phyloP scores from a whole-genome alignment of 352 stramenopile species.

The Phytophthora sp. region DNA sequence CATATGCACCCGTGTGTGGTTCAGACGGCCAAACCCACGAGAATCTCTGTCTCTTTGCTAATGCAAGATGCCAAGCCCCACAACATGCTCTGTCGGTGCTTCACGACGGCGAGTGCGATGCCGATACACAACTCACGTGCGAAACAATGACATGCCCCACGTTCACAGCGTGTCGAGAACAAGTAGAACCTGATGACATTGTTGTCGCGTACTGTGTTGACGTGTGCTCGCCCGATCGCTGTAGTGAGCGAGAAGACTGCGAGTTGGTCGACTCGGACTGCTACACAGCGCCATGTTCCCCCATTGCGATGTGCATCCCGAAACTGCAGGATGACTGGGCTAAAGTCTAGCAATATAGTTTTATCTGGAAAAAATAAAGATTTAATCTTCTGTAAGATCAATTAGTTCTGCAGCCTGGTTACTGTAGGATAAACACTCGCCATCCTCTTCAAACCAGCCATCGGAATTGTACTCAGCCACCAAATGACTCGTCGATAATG shows the following conservation, averaged over 20 bases:
- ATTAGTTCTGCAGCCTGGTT: slow-evolving; percentile 21
- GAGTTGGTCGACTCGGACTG: slow-evolving; percentile 53
- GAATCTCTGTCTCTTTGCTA: slow-evolving; percentile 50
- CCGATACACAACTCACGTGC: slow-evolving; percentile 50
- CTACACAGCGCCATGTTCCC: slow-evolving; percentile 62
- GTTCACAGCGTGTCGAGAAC: slow-evolving; percentile 52
- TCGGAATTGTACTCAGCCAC: slow-evolving; percentile 27
- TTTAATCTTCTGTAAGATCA: slow-evolving; percentile 37
- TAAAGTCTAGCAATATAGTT: too few relatives aligned
- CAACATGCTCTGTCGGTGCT: slow-evolving; percentile 36
- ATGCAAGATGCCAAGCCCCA: slow-evolving; percentile 37
- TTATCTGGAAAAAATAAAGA: too few relatives aligned
- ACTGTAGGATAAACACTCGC: neutral
- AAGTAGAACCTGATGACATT: slow-evolving; percentile 25
- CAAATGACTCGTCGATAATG: slow-evolving; percentile 2
- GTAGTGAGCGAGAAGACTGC: slow-evolving; percentile 49
- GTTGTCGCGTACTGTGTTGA: slow-evolving; percentile 58
- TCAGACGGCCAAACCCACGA: slow-evolving; percentile 50
- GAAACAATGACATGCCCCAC: slow-evolving; percentile 51
- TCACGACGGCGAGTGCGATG: slow-evolving; percentile 55
- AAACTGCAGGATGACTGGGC: slow-evolving; percentile 32
- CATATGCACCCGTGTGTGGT: slow-evolving; percentile 42
- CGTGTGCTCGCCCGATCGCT: slow-evolving; percentile 57
- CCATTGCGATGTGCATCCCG: slow-evolving; percentile 58
- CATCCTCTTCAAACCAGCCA: slow-evolving; percentile 45